Conservation (phyloP, 441 rosid species). For the Viola pubescens region DNA sequence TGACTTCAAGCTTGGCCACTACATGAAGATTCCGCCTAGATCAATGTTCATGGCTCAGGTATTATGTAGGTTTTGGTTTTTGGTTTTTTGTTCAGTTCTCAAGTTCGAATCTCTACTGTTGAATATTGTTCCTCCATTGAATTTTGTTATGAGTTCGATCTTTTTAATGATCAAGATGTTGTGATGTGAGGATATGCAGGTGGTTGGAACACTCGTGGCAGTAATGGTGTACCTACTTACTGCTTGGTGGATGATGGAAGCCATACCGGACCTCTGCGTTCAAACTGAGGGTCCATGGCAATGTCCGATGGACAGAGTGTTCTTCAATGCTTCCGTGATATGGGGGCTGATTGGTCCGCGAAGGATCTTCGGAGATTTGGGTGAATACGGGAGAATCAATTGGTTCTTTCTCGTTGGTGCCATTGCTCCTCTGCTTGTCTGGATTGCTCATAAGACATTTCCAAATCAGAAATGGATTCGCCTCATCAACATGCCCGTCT, state of each 20-base stretch:
- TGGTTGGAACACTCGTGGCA: conserved; percentile 49
- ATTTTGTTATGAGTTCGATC: too few species aligned
- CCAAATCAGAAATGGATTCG: conserved; percentile 53
- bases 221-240: conserved; percentile 39
- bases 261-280: conserved; percentile 57
- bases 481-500: conserved; percentile 35
- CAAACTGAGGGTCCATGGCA: conserved; percentile 54
- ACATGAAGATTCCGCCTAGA: conserved; percentile 86
- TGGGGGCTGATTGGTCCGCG: conserved; percentile 81
- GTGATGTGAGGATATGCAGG: conserved; percentile 23
- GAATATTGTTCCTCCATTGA: too few species aligned
- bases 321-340: conserved; percentile 61
- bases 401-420: conserved; percentile 73
- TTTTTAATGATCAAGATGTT: too few species aligned
- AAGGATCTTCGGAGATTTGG: conserved; percentile 60
- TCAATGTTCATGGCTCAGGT: conserved; percentile 80
- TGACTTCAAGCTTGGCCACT: conserved; percentile 73
- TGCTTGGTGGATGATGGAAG: conserved; percentile 72
- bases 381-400: conserved; percentile 52
- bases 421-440: conserved; percentile 50
- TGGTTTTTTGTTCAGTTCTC: too few species aligned
- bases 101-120: too few species aligned
- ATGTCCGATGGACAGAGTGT: conserved; percentile 54
- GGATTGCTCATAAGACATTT: conserved; percentile 51
- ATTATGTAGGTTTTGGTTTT: conserved; percentile 3